A percentile compares a stretch with the other conserved stretches of the same genome.
Evolutionary conservation across 768 basidiomycete species (phyloP).

Genomic region (Tricholomella constricta): DNA sequence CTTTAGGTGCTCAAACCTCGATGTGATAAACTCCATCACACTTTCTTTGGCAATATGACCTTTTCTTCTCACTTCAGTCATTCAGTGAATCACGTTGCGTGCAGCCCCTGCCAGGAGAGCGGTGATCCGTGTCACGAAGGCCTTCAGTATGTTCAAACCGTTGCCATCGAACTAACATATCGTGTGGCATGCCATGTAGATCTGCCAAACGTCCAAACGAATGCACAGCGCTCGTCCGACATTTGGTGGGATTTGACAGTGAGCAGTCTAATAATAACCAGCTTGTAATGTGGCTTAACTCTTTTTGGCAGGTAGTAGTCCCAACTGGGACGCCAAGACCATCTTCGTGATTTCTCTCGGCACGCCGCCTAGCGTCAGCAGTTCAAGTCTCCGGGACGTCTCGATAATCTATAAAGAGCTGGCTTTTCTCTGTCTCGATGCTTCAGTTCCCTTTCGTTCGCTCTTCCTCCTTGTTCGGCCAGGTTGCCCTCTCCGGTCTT

Average conservation of each 20-base stretch:
- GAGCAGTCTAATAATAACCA: slow-evolving; percentile 8
- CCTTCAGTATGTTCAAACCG: neutral
- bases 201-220: slow-evolving; percentile 10
- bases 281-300: neutral
- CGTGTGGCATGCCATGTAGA: slow-evolving; percentile 1
- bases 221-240: slow-evolving; percentile 3
- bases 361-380: neutral
- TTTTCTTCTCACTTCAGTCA: neutral
- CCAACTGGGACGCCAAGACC: slow-evolving; percentile 10
- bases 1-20: too few species aligned
- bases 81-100: neutral
- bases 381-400: slow-evolving; percentile 1
- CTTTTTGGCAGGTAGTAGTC: slow-evolving; percentile 9
- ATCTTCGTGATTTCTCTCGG: slow-evolving; percentile 1
- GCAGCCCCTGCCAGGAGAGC: neutral
- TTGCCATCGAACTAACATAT: neutral
- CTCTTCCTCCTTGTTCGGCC: slow-evolving; percentile 34
- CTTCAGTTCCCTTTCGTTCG: slow-evolving; percentile 23
- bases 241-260: slow-evolving; percentile 2
- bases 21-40: neutral
- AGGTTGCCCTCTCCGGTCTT: slow-evolving; percentile 41
- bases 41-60: neutral
- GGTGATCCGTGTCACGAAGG: neutral
- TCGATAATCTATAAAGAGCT: slow-evolving; percentile 20
- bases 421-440: neutral